Evolutionary conservation across 257 asterid species (phyloP).

Genomic region (Solanum microdontum): DNA sequence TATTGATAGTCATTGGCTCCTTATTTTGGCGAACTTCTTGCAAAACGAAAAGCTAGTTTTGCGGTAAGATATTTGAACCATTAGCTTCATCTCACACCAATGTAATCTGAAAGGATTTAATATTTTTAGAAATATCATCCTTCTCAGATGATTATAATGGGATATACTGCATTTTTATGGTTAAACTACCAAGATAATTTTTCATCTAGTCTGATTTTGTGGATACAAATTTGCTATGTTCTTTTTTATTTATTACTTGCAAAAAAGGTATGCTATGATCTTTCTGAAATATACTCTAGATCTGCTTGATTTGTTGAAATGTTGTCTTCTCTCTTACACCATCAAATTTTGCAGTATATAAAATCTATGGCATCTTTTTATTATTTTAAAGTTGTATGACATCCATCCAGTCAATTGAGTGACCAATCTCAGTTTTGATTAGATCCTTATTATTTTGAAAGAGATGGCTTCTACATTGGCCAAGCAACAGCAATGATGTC

Average conservation of each 20-base stretch:
- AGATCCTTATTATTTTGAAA: constrained; percentile 69
- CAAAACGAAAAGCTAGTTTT: not conserved
- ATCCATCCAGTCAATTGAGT: not conserved
- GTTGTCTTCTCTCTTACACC: not conserved
- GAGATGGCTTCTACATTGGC: constrained; percentile 84
- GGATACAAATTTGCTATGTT: not conserved
- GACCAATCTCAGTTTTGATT: constrained; percentile 8
- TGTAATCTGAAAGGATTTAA: not conserved
- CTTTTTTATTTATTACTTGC: not conserved
- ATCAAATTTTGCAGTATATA: not conserved
- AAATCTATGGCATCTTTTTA: not conserved
- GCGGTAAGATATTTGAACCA: not conserved
- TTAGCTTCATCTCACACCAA: not conserved
- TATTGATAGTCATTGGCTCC: not conserved
- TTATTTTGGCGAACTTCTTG: not conserved
- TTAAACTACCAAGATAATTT: not conserved
- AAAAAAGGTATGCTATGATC: not conserved
- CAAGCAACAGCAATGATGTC: constrained; percentile 83
- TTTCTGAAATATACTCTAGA: not conserved
- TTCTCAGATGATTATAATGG: not conserved
- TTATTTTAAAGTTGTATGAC: not conserved
- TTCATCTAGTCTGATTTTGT: not conserved
- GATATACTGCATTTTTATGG: not conserved
- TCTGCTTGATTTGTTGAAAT: not conserved
- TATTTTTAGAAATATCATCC: not conserved